Base-by-base conservation (phyloP, 768 basidiomycete species). In the Pleurotus pulmonarius region DNA sequence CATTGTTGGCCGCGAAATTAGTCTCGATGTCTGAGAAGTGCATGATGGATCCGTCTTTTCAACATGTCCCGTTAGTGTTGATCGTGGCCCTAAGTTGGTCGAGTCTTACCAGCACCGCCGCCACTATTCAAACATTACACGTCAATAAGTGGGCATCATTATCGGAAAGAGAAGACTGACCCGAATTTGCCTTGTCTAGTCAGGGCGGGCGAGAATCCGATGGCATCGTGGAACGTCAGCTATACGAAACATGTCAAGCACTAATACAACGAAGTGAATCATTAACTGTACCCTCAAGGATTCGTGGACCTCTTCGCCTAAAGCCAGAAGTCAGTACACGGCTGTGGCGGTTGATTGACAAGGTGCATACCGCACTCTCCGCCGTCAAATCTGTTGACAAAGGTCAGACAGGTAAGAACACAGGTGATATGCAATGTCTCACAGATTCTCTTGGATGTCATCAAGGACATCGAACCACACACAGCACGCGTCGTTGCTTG, bases 141-240 rank as follows among this genome's bases (percentile, higher is more conserved):
- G 24, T 24, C 1, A 8, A 9, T 24, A 2, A 49, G 25, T 37
- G 40, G 11, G 16, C 37, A 15, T 13, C 5, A 11, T 9, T 12
- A 11, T n/a, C 22, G 8, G 48, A 40, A 43, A 8, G 4, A 38
- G 29, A 38, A 34, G 7, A 56, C 66, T 56, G 41, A 61, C 65
- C 67, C 67, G 34, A 65, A 67, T 56, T 65, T 55, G 7, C 65
- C 65, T 37, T 61, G 46, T 13, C 43, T 34, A n/a, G 56, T 52
- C 3, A 70, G 47, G n/a, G 56, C 58, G 9, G 62, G 59, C 1
- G 69, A 70, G 56, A 68, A 71, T 7, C 68, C 70, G 47, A 71
- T 69, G 1, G 69, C 70, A 52, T 71, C 70, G 59, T 71, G 65
- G 63, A 67, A 67, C 11, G 66, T 65, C 40, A 68, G 63, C 65